Base-by-base conservation (phyloP, 345 rosid species). In the Camelina neglecta region DNA sequence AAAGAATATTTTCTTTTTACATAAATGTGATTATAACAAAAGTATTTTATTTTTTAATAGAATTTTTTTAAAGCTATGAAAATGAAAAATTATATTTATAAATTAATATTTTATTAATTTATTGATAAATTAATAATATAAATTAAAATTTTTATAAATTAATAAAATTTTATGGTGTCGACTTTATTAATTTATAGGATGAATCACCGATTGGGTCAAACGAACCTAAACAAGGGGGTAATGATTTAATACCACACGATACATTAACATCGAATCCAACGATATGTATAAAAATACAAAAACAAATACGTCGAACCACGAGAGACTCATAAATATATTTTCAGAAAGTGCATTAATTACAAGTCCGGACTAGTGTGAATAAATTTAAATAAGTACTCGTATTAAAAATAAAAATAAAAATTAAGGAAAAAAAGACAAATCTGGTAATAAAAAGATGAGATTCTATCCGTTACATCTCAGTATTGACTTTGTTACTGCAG, bases 391-490 rank as follows among this genome's bases (percentile, higher is more conserved):
- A 8, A 24, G 21, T 20, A 33, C 29, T 38, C 41, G 31, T 63
- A 24, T 21, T 72, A 48, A 21, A 59, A 20, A 36, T 9, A 8
- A 68, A 13, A 66, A 33, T 1, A 8, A 42, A 63, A 11, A 15
- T 7, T 12, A 15, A 38, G 0, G 3, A 38, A 8, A 8, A 23
- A 26, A 21, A 9, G 11, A 42, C 5, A 53, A 29, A 44, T 69
- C 55, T 26, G 15, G 60, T 61, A 38, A 60, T 48, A 47, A 67
- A 60, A 29, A 67, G 29, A 61, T 18, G 29, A 55, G 69, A 69
- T 42, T 60, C 0, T 50, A 75, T 68, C 74, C 69, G 65, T 75
- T 75, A 68, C 57, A 53, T 68, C 21, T 9, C 24, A 75, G 79
- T 39, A 67, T 59, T 67, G 73, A 67, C 68, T 75, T 75, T 60